Evolutionary conservation across 441 rosid genomes (phyloP).

Genomic region (Daphne laureola): DNA sequence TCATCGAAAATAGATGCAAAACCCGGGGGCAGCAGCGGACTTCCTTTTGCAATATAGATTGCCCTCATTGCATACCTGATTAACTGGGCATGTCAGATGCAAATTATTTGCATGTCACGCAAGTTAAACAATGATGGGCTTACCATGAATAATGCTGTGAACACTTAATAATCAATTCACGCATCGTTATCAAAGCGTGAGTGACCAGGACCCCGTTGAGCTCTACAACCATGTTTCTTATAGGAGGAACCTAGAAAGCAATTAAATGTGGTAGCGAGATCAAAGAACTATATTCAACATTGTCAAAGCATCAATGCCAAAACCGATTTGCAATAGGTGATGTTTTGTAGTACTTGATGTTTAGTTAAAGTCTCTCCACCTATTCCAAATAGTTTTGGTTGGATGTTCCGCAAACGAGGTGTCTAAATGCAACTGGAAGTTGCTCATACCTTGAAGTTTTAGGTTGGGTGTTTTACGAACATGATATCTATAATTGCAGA

Average conservation of each 20-base stretch:
- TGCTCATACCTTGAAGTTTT: too few relatives aligned
- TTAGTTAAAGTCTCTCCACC: too few relatives aligned
- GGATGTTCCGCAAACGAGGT: too few relatives aligned
- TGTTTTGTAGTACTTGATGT: too few relatives aligned
- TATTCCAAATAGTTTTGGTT: too few relatives aligned
- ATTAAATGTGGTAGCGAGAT: conserved; percentile 7
- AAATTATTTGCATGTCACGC: conserved; percentile 5
- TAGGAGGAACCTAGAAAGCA: conserved; percentile 66
- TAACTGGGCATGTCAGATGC: conserved; percentile 12
- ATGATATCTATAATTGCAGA: too few relatives aligned
- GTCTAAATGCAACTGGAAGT: too few relatives aligned
- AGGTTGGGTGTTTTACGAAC: too few relatives aligned
- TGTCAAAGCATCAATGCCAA: background rate
- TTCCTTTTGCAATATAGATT: conserved; percentile 89
- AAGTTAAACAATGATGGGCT: conserved; percentile 13
- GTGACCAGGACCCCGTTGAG: conserved; percentile 90
- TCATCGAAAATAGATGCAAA: conserved; percentile 91
- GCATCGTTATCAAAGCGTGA: conserved; percentile 85
- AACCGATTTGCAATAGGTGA: too few relatives aligned
- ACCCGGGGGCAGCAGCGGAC: conserved; percentile 84
- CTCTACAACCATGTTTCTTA: conserved; percentile 83
- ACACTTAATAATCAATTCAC: conserved; percentile 66
- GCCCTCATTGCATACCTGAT: conserved; percentile 92
- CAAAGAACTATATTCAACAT: conserved; percentile 7
- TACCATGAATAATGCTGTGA: conserved; percentile 96